Percentiles rank a stretch among this genome's conserved stretches.
Evolutionary conservation across 352 stramenopile genomes (phyloP).

Genomic region (Globisporangium rhizosaccharum): DNA sequence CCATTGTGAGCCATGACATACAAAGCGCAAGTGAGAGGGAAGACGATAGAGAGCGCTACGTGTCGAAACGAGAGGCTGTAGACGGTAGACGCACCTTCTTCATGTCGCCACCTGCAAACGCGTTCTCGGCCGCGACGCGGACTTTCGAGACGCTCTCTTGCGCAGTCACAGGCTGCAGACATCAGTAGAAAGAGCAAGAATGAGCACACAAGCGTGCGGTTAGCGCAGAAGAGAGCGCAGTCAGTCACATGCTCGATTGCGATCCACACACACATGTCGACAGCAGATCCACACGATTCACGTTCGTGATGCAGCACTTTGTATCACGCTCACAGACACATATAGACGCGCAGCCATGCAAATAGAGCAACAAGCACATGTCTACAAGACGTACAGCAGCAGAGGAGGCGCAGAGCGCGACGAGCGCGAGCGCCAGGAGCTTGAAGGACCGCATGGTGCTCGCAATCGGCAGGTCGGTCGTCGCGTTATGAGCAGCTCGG

Average conservation of each 20-base stretch:
- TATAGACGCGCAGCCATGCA: background rate
- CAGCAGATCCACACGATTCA: background rate
- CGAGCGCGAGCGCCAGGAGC: slow-evolving; percentile 21
- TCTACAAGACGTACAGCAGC: slow-evolving; percentile 4
- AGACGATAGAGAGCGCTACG: background rate
- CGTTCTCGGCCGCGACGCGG: slow-evolving; percentile 69
- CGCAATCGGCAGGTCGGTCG: too few relatives aligned
- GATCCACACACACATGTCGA: background rate
- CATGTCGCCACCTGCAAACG: slow-evolving; percentile 73
- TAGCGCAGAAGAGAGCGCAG: background rate
- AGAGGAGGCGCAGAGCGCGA: slow-evolving; percentile 14
- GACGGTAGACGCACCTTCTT: slow-evolving; percentile 37
- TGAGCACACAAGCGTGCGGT: background rate
- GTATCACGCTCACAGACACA: background rate
- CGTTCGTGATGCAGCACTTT: background rate
- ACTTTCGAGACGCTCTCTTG: slow-evolving; percentile 49
- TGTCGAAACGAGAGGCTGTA: too few relatives aligned
- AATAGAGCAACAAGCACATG: background rate
- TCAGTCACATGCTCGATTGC: background rate
- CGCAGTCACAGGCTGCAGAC: slow-evolving; percentile 17
- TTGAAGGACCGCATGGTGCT: slow-evolving; percentile 23
- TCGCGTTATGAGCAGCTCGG: too few relatives aligned
- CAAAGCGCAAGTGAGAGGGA: background rate
- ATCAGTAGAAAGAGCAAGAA: too few relatives aligned
- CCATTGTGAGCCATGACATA: background rate